Evolutionary conservation across 495 filamentous ascomycete genomes (phyloP).

Genomic region (Halenospora varia): DNA sequence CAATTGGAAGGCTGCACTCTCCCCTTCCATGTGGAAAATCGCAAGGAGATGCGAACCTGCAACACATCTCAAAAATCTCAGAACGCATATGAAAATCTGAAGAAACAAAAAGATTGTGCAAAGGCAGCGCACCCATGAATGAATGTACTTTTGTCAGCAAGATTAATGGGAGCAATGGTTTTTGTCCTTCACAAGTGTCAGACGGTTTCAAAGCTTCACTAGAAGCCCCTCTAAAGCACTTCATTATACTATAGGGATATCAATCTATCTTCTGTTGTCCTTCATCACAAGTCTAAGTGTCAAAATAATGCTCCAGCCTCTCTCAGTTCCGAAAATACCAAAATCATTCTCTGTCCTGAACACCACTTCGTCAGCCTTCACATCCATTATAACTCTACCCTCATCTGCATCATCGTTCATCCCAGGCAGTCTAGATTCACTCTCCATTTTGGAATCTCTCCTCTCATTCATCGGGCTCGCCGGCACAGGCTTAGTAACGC

Average conservation of each 20-base stretch:
- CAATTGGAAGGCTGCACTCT: no score
- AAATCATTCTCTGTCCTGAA: slow-evolving; percentile 49
- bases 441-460: not conserved
- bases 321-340: slow-evolving; percentile 47
- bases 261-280: not conserved
- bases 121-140: no score
- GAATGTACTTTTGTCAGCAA: no score
- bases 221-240: no score
- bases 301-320: slow-evolving; percentile 45
- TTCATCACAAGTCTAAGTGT: slow-evolving; percentile 22
- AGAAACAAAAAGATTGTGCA: no score
- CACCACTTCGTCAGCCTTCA: slow-evolving; percentile 45
- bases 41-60: no score
- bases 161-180: no score
- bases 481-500: slow-evolving; percentile 11
- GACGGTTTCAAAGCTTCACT: no score
- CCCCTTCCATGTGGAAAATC: no score
- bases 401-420: slow-evolving; percentile 6
- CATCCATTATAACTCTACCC: slow-evolving; percentile 31
- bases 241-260: not conserved
- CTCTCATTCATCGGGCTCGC: not conserved
- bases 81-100: no score
- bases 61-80: no score
- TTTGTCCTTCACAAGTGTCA: no score
- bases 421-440: not conserved